Conservation (phyloP, 1,284 basidiomycete species). For the Tausonia pullulans region DNA sequence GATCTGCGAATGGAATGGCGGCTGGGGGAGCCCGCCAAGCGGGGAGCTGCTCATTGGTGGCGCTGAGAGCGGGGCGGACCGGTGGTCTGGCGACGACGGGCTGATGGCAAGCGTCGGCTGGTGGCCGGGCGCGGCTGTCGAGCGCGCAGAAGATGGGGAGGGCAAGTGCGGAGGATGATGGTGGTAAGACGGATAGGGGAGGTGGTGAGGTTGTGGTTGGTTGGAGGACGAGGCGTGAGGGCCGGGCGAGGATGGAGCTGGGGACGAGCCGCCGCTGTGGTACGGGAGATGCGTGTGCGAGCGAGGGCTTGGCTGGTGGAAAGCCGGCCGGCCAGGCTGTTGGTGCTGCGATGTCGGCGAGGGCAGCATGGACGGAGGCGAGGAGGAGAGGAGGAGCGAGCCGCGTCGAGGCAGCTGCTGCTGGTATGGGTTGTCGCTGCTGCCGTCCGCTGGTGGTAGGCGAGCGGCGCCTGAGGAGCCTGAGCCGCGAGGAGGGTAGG, state of each 20-base stretch:
- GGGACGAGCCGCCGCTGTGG: not conserved
- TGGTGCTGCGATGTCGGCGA: no score
- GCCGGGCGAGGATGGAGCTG: not conserved
- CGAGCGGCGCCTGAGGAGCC: not conserved
- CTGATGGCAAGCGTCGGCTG: not conserved
- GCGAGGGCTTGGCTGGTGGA: no score
- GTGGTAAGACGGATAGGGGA: not conserved
- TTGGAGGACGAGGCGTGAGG: not conserved
- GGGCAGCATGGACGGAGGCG: not conserved
- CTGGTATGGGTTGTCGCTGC: no score
- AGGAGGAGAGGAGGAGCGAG: not conserved
- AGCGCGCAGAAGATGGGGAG: not conserved
- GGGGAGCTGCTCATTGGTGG: not conserved
- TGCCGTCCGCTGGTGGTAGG: no score
- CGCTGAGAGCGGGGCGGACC: conserved; percentile 3
- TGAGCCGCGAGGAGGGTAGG: not conserved
- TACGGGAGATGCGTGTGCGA: no score
- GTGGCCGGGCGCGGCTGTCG: not conserved
- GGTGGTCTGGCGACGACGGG: not conserved
- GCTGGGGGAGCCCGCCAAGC: not conserved
- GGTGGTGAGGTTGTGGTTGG: no score
- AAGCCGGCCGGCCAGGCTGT: no score
- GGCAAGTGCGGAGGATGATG: not conserved
- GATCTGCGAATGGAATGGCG: not conserved
- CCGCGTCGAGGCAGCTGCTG: not conserved